Evolutionary conservation across 1,284 basidiomycete genomes (phyloP).

Genomic region (Phylloporus sp.): DNA sequence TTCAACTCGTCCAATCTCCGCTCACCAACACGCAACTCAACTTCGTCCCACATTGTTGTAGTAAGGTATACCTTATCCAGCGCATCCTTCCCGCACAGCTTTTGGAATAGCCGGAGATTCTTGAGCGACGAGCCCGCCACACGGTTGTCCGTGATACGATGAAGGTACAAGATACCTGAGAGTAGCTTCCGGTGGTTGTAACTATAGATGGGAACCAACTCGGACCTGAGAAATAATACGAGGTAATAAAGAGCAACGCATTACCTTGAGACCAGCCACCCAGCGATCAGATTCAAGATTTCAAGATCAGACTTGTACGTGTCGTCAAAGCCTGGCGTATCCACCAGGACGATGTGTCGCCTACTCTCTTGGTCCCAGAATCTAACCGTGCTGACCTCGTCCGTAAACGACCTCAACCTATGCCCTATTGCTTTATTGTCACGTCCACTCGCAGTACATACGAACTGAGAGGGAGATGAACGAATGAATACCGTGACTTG

Average conservation of each 20-base stretch:
- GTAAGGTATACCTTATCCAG: constrained; percentile 17
- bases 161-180: constrained; percentile 56
- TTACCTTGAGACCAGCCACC: constrained; percentile 28
- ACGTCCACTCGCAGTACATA: constrained; percentile 28
- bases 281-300: constrained; percentile 33
- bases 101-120: constrained; percentile 41
- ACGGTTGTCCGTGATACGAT: constrained; percentile 56
- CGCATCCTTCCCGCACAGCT: constrained; percentile 13
- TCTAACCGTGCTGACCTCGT: constrained; percentile 16
- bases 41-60: constrained; percentile 31
- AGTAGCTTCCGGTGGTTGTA: constrained; percentile 42
- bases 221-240: background rate
- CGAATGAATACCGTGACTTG: background rate
- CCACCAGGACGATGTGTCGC: constrained; percentile 25
- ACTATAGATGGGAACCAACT: constrained; percentile 27
- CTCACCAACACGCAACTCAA: constrained; percentile 10
- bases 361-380: constrained; percentile 13
- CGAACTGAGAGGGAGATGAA: constrained; percentile 33
- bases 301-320: constrained; percentile 30
- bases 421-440: constrained; percentile 16
- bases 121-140: constrained; percentile 51
- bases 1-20: constrained; percentile 16
- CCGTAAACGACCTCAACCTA: constrained; percentile 28
- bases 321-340: constrained; percentile 32
- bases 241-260: too few relatives aligned